Evolutionary conservation across 805 yeast genomes (phyloP).

Genomic region (Lachancea dasiensis): DNA sequence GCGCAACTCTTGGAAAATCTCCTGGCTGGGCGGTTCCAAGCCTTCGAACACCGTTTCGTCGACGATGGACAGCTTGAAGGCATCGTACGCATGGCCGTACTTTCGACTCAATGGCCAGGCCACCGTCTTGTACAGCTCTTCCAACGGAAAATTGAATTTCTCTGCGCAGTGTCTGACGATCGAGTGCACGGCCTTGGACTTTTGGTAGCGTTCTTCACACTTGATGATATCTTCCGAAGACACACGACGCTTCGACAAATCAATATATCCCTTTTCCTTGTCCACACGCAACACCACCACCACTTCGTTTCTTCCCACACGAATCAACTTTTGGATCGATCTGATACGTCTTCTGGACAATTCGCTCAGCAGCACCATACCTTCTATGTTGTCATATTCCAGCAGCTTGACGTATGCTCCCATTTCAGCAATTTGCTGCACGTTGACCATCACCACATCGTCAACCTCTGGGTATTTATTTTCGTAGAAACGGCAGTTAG

Average conservation of each 20-base stretch:
- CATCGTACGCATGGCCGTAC: slow-evolving; percentile 96
- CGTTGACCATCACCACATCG: slow-evolving; percentile 98
- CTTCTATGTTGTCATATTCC: slow-evolving; percentile 97
- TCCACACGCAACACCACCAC: slow-evolving; percentile 97
- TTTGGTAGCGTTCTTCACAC: slow-evolving; percentile 96
- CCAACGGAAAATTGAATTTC: slow-evolving; percentile 83
- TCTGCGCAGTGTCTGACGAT: slow-evolving; percentile 98
- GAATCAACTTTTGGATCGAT: slow-evolving; percentile 92
- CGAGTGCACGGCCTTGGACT: slow-evolving; percentile 97
- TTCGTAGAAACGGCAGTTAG: slow-evolving; percentile 94
- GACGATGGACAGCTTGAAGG: slow-evolving; percentile 92
- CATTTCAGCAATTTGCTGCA: slow-evolving; percentile 98
- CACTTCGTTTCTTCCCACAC: slow-evolving; percentile 98
- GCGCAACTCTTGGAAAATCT: slow-evolving; percentile 76
- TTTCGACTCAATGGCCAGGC: slow-evolving; percentile 98
- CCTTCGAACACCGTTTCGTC: slow-evolving; percentile 81
- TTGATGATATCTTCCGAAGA: slow-evolving; percentile 95
- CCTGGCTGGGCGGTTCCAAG: slow-evolving; percentile 62
- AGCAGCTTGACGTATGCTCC: slow-evolving; percentile 95
- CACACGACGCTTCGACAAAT: slow-evolving; percentile 94
- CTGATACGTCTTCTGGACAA: slow-evolving; percentile 98
- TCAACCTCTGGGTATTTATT: slow-evolving; percentile 98
- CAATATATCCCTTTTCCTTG: slow-evolving; percentile 97
- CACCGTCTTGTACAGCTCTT: slow-evolving; percentile 74
- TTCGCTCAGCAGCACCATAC: slow-evolving; percentile 94